phyloP scores from a whole-genome alignment of 306 rosid species.

The Potentilla sterilis region DNA sequence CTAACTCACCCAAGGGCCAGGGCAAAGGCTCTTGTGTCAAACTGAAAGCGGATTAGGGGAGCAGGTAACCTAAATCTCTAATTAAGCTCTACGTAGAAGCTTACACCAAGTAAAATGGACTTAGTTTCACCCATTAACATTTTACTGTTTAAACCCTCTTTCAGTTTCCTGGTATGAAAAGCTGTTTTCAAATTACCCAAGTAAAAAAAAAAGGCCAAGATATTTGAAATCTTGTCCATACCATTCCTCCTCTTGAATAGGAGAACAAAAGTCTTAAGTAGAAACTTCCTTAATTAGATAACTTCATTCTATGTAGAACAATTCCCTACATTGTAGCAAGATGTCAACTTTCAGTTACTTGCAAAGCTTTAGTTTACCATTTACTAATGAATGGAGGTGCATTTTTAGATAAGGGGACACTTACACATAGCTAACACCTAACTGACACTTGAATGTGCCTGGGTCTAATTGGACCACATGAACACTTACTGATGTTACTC shows the following conservation, averaged over 20 bases:
- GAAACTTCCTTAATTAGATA: neutral
- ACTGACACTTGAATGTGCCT: neutral
- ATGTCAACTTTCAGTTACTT: neutral
- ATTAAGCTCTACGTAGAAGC: neutral
- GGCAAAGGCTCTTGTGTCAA: neutral
- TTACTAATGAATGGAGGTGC: neutral
- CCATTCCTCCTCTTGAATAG: neutral
- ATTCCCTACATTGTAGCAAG: neutral
- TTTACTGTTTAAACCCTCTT: neutral
- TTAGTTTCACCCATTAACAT: neutral
- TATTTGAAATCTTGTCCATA: neutral
- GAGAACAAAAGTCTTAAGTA: too few relatives aligned
- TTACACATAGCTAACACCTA: neutral
- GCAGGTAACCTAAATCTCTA: slow-evolving; percentile 25
- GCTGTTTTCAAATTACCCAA: neutral
- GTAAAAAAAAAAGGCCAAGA: neutral
- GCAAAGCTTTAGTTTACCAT: neutral
- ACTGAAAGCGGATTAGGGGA: slow-evolving; percentile 17
- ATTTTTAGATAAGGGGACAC: neutral
- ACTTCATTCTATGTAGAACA: neutral
- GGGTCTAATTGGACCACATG: neutral
- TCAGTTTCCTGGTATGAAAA: neutral
- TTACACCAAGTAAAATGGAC: neutral
- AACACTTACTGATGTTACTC: neutral
- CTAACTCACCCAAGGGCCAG: slow-evolving; percentile 3